Evolutionary conservation across 805 yeast genomes (phyloP), one percentile per base, ranked within the genome.

Genomic region (Spathaspora hagerdaliae): DNA sequence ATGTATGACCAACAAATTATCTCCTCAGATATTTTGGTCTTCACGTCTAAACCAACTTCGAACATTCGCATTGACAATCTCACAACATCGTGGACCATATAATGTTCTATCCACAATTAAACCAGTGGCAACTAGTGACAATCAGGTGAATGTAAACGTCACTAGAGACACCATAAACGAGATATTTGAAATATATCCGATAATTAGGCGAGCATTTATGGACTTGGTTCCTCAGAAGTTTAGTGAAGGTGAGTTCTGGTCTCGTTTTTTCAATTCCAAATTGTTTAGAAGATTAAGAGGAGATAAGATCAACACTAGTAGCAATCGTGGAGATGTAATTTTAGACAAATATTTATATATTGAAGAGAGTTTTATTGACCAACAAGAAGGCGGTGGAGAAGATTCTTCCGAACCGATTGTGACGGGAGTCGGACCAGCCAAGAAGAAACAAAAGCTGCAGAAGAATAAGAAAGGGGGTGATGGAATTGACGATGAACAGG

Each of bases 231-330:
- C 98, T 1, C 55, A 50, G 11, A 83, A 84, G 50, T 74, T 94
- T 43, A 77, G 80, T 40, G 98, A 94, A 61, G 91, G 92, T 36
- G 96, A 87, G 58, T 94, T 94, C 56, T 94, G 99, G 99, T 88
- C 96, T 9, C 72, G 97, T 50, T 94, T 94, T 58, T 94, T 94
- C 73, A 83, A 88, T 56, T 90, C 97, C 0, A 85, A 89, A 56
- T 69, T 94, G 49, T 94, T 91, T 58, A 75, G 97, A 53, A 80
- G 90, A 56, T 70, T 94, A 31, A 77, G 96, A 60, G 99, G 99
- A 47, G 98, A 94, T 59, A 83, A 82, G 52, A 78, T 89, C 43
- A 68, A 67, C 43, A 81, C 83, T 56, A 65, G 78, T 2, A 84
- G 80, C 58, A 88, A 87, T 51, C 76, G 96, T 51, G 90, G 94